A percentile compares a stretch with the other conserved stretches of the same genome.
Conservation (phyloP, 2,329 filamentous ascomycete genomes). For the Xylariaceae sp. region DNA sequence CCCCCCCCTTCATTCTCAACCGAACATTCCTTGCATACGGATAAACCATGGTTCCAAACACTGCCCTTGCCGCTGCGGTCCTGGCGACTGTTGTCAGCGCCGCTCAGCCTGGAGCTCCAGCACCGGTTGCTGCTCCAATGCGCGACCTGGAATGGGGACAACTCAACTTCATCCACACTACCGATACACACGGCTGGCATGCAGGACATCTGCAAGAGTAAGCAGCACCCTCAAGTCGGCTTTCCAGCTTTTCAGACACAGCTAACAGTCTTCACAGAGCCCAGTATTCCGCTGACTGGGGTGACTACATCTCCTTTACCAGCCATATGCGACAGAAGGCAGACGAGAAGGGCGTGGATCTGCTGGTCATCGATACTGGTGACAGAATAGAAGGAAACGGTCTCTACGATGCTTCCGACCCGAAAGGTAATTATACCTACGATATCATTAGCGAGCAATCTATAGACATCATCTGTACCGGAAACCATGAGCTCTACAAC, state of each 20-base stretch:
- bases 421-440: slow-evolving; percentile 86
- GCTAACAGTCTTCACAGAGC: slow-evolving; percentile 51
- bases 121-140: slow-evolving; percentile 78
- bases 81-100: slow-evolving; percentile 46
- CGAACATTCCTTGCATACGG: background rate
- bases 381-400: slow-evolving; percentile 94
- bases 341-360: slow-evolving; percentile 76
- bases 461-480: slow-evolving; percentile 82
- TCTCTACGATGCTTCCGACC: slow-evolving; percentile 85
- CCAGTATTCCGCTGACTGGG: slow-evolving; percentile 95
- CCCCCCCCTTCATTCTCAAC: background rate
- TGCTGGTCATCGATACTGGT: slow-evolving; percentile 94
- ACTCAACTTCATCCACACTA: slow-evolving; percentile 96
- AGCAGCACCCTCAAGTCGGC: slow-evolving; percentile 25
- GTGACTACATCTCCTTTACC: slow-evolving; percentile 94
- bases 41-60: slow-evolving; percentile 33
- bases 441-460: slow-evolving; percentile 82
- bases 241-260: background rate
- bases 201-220: slow-evolving; percentile 91
- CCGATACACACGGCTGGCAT: slow-evolving; percentile 95
- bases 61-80: slow-evolving; percentile 41
- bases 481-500: slow-evolving; percentile 95
- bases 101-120: slow-evolving; percentile 79
- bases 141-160: slow-evolving; percentile 89
- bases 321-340: slow-evolving; percentile 78